Evolutionary conservation across 768 basidiomycete species (phyloP), one percentile per base, ranked within the genome.

Genomic region (Exsudoporus frostii): DNA sequence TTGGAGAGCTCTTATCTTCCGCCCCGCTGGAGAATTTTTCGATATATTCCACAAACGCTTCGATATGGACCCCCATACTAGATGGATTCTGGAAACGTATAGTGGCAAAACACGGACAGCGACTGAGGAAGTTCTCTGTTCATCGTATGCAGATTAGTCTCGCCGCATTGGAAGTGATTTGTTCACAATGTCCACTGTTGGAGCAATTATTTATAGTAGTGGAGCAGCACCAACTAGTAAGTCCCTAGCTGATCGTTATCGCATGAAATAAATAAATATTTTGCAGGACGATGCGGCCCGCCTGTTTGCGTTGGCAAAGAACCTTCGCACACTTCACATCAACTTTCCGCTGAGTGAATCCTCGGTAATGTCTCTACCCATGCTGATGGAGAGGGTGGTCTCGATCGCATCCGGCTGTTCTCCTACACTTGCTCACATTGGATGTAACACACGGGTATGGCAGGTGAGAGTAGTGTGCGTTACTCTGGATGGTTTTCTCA

Each of bases 381-480:
- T 51, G 33, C 43, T 70, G 55, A 63, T 61, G 62, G 56, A 65
- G 13, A 73, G 75, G 25, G 79, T 77, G 9, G 56, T 79, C 38
- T 63, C 65, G 6, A 73, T 90, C 24, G 75, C 78, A 14, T 71
- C 69, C 4, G 69, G 72, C 20, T 86, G 85, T 62, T 73, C 75
- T 32, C 61, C 79, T 9, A 78, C 75, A 4, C 69, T 90, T 37
- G 65, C 66, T 20, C 82, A 84, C 52, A 79, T 91, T 56, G 89
- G 90, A 5, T 84, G 82, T 58, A 84, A 84, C 62, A 81, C 83
- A 0, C 74, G 73, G 34, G 87, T 88, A 1, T 89, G 85, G 83
- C 79, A 86, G 76, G 89, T 88, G 53, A 64, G 62, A 74, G 45
- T 11, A 22, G 19, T 34, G 19, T 24, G 5, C 19, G 36, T 19